Conservation (phyloP, 352 stramenopile species). For the Pythium apleroticum region DNA sequence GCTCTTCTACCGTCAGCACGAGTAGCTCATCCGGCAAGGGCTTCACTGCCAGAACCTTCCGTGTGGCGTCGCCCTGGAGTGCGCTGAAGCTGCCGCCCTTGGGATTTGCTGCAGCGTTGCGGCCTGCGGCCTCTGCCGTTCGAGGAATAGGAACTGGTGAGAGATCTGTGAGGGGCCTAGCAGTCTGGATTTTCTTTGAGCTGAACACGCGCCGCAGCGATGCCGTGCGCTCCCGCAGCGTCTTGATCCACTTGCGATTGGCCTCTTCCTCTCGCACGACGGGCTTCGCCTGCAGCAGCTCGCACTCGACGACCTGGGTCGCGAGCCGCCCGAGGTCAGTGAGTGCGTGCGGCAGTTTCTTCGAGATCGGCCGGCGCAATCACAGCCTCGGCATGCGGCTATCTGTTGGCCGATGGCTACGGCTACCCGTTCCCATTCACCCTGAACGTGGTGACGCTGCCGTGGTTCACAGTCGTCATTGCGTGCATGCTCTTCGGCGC, state of each 20-base stretch:
- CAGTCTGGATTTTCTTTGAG: not conserved
- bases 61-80: too few relatives aligned
- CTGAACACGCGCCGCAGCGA: not conserved
- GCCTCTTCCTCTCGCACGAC: not conserved
- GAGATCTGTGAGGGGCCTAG: too few relatives aligned
- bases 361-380: not conserved
- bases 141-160: too few relatives aligned
- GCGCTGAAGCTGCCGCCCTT: too few relatives aligned
- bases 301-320: not conserved
- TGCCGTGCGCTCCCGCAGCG: not conserved
- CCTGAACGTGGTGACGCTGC: conserved; percentile 11
- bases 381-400: conserved; percentile 10
- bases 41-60: too few relatives aligned
- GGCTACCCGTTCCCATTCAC: conserved; percentile 37
- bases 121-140: not conserved
- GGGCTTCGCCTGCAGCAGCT: not conserved
- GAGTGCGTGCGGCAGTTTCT: not conserved
- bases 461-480: conserved; percentile 1
- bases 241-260: not conserved
- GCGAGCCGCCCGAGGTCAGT: not conserved
- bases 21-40: conserved; percentile 5
- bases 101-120: not conserved
- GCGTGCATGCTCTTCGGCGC: not conserved
- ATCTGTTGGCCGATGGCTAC: conserved; percentile 15
- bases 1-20: conserved; percentile 1